Evolutionary conservation across 139 green algal genomes (phyloP), one percentile per base, ranked within the genome.

Genomic region (Auxenochlorella pyrenoidosa): DNA sequence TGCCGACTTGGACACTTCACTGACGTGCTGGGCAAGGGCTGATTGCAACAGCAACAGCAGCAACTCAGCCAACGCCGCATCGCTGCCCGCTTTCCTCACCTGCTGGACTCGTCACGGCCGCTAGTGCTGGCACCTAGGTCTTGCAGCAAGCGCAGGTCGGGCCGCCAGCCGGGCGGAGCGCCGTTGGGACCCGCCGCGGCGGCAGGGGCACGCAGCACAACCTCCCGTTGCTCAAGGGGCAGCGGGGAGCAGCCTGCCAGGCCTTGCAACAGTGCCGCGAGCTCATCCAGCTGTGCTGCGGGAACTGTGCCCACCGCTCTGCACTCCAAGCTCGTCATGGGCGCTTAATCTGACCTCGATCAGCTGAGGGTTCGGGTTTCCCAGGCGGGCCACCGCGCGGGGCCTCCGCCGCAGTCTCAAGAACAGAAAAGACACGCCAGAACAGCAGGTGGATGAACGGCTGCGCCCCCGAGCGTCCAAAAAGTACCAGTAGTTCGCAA

Each of bases 131-230:
- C 26, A 2, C 30, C 43, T 30, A 89, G 44, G 78, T 77, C 47
- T 26, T 83, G 86, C 63, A 75, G 86, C 66, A 90, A 36, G 2
- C 72, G 79, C 38, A 90, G 66, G 44, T 90, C 86, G 24, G 66
- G 66, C 66, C 66, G 66, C 70, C 70, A 80, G n/a, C 54, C 76
- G 5, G 60, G 8, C 41, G 76, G 77, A 16, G 18, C 47, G 44
- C 51, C 38, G 32, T n/a, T n/a, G 1, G 60, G 15, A 6, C 40
- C 80, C 6, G 58, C 43, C 5, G 66, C 44, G 10, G 65, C 82
- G 1, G n/a, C 22, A 6, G 66, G 82, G 19, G 82, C 19, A 3
- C 51, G 81, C 44, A 90, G 73, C 41, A 87, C 82, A 24, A 87
- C 40, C 43, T 90, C 86, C 8, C 77, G 44, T 41, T 88, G 44